phyloP scores from a whole-genome alignment of 2,329 filamentous ascomycete species.

The Onygenales sp. region DNA sequence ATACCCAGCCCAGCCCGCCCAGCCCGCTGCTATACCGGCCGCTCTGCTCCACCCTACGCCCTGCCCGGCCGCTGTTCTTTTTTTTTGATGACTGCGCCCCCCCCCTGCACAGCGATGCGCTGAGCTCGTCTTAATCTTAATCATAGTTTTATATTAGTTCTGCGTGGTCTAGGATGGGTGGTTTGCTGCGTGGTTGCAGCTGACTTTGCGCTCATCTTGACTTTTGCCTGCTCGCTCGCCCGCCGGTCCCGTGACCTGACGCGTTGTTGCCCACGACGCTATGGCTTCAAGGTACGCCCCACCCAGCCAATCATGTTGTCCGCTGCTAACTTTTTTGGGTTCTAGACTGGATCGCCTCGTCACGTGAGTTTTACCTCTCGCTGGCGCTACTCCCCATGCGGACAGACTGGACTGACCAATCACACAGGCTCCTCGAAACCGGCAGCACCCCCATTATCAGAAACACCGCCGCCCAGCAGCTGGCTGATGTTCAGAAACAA shows the following conservation, averaged over 20 bases:
- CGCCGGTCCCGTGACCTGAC: slow-evolving; percentile 9
- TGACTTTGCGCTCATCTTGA: not conserved
- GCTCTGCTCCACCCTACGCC: not conserved
- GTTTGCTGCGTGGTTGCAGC: not conserved
- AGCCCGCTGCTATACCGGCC: not conserved
- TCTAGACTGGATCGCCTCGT: slow-evolving; percentile 71
- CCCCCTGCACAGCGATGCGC: not conserved
- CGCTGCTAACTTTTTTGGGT: slow-evolving; percentile 24
- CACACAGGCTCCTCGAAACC: slow-evolving; percentile 76
- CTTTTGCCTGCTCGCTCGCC: not conserved
- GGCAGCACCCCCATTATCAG: slow-evolving; percentile 93
- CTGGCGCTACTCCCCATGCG: not conserved
- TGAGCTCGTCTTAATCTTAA: not conserved
- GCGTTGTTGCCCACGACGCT: slow-evolving; percentile 16
- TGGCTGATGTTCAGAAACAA: slow-evolving; percentile 95
- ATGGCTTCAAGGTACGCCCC: slow-evolving; percentile 35
- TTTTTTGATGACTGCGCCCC: not conserved
- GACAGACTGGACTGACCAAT: not conserved
- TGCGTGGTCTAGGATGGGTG: slow-evolving; percentile 1
- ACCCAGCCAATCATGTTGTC: slow-evolving; percentile 16
- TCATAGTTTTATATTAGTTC: not conserved
- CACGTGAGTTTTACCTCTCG: slow-evolving; percentile 54
- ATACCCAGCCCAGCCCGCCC: not conserved
- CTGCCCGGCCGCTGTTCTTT: not conserved
- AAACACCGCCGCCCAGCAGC: slow-evolving; percentile 91